Evolutionary conservation across 2,329 filamentous ascomycete genomes (phyloP).

Genomic region (Hansfordia pulvinata): DNA sequence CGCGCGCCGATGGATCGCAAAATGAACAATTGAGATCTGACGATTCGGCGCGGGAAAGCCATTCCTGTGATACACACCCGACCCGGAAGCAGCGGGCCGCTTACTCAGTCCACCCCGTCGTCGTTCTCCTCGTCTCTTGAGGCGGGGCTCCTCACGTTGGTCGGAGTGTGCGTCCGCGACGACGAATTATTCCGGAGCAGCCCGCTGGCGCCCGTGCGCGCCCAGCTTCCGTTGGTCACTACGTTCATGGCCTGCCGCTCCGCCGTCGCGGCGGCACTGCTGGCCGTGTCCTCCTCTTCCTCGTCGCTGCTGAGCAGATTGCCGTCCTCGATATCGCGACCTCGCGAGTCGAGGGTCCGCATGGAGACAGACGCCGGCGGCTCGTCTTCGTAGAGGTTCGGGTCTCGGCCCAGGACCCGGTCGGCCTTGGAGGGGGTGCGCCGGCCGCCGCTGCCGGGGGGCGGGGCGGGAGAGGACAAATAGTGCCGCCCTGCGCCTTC

Average conservation of each 20-base stretch:
- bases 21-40: too few species aligned
- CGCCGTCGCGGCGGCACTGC: constrained; percentile 20
- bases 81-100: too few species aligned
- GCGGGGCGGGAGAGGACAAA: constrained; percentile 7
- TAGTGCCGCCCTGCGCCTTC: constrained; percentile 20
- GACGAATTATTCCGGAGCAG: constrained; percentile 13
- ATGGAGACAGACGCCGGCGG: constrained; percentile 27
- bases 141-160: constrained; percentile 1
- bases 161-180: constrained; percentile 4
- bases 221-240: constrained; percentile 24
- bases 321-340: constrained; percentile 25
- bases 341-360: constrained; percentile 31
- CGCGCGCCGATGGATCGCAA: too few species aligned
- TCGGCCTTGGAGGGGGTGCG: constrained; percentile 41
- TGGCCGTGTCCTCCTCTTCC: constrained; percentile 21
- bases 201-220: constrained; percentile 18
- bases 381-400: constrained; percentile 38
- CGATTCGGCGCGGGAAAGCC: too few species aligned
- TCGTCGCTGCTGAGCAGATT: constrained; percentile 13
- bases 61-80: too few species aligned
- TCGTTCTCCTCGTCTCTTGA: constrained; percentile 5
- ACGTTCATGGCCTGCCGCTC: constrained; percentile 31
- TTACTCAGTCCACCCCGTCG: too few species aligned
- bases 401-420: constrained; percentile 41
- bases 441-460: constrained; percentile 12